Percentiles rank a stretch among this genome's conserved stretches.
Conservation (phyloP, 78 protist genomes). For the Pelomyxa schiedti region DNA sequence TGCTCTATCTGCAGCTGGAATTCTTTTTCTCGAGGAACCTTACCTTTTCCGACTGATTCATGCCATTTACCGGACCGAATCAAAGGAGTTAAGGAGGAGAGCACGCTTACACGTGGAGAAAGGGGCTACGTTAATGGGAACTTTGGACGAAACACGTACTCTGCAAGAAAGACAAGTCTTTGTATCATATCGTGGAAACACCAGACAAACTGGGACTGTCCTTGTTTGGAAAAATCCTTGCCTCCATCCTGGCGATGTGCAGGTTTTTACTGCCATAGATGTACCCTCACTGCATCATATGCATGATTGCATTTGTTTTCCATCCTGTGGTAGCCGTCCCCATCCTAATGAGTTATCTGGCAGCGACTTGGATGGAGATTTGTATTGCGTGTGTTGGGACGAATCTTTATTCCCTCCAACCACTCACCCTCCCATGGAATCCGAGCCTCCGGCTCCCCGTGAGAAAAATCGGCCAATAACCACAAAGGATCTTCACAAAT, state of each 20-base stretch:
- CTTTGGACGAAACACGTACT: not conserved
- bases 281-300: not conserved
- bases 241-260: slow-evolving; percentile 49
- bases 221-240: slow-evolving; percentile 44
- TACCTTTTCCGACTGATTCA: not conserved
- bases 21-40: slow-evolving; percentile 7
- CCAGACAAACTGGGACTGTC: slow-evolving; percentile 11
- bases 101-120: slow-evolving; percentile 6
- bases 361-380: slow-evolving; percentile 53
- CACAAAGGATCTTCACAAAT: not conserved
- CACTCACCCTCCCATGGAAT: not conserved
- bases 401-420: not conserved
- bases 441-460: not conserved
- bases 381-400: slow-evolving; percentile 33
- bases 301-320: slow-evolving; percentile 13
- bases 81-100: not conserved
- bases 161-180: slow-evolving; percentile 14
- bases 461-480: no score
- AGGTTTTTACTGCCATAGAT: slow-evolving; percentile 31
- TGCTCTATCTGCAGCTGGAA: not conserved
- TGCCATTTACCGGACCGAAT: not conserved
- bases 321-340: slow-evolving; percentile 30
- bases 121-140: slow-evolving; percentile 22
- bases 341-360: slow-evolving; percentile 31
- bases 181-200: no score